Evolutionary conservation across 2,329 filamentous ascomycete species (phyloP), one percentile per base, ranked within the genome.

Genomic region (Fusarium coffeatum): DNA sequence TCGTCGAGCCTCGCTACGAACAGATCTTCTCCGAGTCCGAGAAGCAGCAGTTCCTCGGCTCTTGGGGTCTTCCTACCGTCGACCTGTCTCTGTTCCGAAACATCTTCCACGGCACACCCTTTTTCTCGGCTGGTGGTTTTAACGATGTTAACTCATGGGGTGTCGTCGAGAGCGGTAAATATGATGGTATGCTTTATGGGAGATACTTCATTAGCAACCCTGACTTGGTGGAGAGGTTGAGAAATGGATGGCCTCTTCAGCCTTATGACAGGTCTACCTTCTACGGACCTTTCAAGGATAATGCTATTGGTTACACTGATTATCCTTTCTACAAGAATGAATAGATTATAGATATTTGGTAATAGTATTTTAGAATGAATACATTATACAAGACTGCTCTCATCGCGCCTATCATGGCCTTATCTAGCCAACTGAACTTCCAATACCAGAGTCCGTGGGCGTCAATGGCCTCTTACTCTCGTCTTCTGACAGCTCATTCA

Each of bases 91-190:
- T 78, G 5, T 87, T 88, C 71, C 83, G 85, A 22, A 68, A 80
- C 13, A 88, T 88, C 62, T 84, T 87, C 54, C 82, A 81, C 4
- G 76, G 79, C 8, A 85, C 86, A 0, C 86, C 86, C 0, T 87
- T 89, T 76, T 82, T 89, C 65, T 83, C 86, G 0, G 86, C 84
- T 0, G 87, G 87, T 8, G 86, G 86, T 0, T 89, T 84, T 76
- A 79, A 85, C 54, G 80, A 86, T 43, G 79, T 78, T 40, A 88
- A 86, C 65, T 81, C 80, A 0, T 85, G 82, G 79, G 84, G 82
- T 3, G 81, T 85, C 1, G 4, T 78, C 1, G 77, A 78, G 42
- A 72, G 87, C 3, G 81, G 80, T 5, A 80, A 76, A 27, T 85
- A 84, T 55, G 84, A 87, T 65, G 84, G 76, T 11, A 68, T 87